These are phyloP conservation scores for Marasmius fiardii DNA, from an alignment of 1,284 basidiomycete species.

Conservation along the genomic window DNA sequence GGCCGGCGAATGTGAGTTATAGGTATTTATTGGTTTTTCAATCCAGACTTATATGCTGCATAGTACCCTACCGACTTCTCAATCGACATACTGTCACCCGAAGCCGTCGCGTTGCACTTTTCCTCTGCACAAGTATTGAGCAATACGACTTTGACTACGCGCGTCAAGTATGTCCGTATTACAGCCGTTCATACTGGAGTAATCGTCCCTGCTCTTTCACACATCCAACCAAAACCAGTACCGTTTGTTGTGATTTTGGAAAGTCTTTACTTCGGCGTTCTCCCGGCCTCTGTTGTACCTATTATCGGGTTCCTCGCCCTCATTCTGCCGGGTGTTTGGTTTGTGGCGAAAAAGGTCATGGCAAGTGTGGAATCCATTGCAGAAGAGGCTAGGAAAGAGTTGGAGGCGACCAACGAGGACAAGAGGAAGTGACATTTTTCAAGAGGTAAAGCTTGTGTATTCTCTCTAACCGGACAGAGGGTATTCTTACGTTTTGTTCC, in stretches of 20 bases:
- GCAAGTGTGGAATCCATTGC: slow-evolving; percentile 30
- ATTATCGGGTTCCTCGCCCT: slow-evolving; percentile 32
- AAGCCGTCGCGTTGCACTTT: slow-evolving; percentile 19
- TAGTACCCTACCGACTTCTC: slow-evolving; percentile 44
- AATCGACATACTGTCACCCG: slow-evolving; percentile 34
- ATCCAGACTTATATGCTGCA: slow-evolving; percentile 9
- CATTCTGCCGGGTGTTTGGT: slow-evolving; percentile 18
- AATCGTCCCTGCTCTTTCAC: slow-evolving; percentile 17
- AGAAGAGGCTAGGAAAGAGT: slow-evolving; percentile 30
- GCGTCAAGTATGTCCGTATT: slow-evolving; percentile 51
- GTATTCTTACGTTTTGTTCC: not conserved
- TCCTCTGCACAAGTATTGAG: slow-evolving; percentile 10
- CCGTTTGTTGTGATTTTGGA: slow-evolving; percentile 54
- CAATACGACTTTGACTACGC: slow-evolving; percentile 24
- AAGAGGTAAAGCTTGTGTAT: not conserved
- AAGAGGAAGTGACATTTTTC: not conserved
- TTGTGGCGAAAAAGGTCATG: slow-evolving; percentile 27
- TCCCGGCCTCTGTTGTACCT: slow-evolving; percentile 54
- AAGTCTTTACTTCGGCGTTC: slow-evolving; percentile 51
- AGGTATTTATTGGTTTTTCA: slow-evolving; percentile 17
- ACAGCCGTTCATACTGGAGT: slow-evolving; percentile 50
- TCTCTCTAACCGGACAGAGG: not conserved
- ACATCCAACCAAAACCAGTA: slow-evolving; percentile 25
- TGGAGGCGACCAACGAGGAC: not conserved
- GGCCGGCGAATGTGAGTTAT: slow-evolving; percentile 59